phyloP scores from a whole-genome alignment of 2,329 filamentous ascomycete genomes.

The Ilyonectria sp. region DNA sequence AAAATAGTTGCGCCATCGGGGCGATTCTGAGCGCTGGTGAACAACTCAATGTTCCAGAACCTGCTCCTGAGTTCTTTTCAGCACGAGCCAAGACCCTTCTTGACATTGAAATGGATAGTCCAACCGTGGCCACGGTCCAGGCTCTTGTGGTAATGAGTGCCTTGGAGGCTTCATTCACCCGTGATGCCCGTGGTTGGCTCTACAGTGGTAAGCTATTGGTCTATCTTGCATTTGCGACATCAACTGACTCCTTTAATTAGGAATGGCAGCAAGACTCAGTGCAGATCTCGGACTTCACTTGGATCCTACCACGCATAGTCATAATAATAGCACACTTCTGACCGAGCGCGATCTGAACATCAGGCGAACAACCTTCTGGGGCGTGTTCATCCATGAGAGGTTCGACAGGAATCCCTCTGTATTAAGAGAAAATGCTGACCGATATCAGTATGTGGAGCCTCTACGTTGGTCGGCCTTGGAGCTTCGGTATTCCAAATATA shows the following conservation, averaged over 20 bases:
- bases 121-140: conserved; percentile 41
- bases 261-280: conserved; percentile 35
- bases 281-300: conserved; percentile 39
- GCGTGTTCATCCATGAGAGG: conserved; percentile 36
- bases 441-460: conserved; percentile 35
- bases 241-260: conserved; percentile 3
- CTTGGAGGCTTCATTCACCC: conserved; percentile 36
- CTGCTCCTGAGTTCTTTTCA: conserved; percentile 40
- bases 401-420: not conserved
- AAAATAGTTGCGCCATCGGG: conserved; percentile 31
- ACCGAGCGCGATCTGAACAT: conserved; percentile 28
- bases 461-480: conserved; percentile 37
- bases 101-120: conserved; percentile 44
- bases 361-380: conserved; percentile 35
- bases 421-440: not conserved
- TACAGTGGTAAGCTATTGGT: conserved; percentile 37
- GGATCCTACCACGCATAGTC: conserved; percentile 27
- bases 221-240: no score
- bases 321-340: conserved; percentile 22
- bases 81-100: conserved; percentile 40
- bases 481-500: conserved; percentile 37
- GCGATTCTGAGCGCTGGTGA: conserved; percentile 26
- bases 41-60: not conserved
- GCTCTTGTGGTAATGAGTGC: conserved; percentile 42
- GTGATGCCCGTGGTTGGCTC: conserved; percentile 43